Evolutionary conservation across 2,329 filamentous ascomycete species (phyloP), one percentile per base, ranked within the genome.

Genomic region (Dactylellina sp.): DNA sequence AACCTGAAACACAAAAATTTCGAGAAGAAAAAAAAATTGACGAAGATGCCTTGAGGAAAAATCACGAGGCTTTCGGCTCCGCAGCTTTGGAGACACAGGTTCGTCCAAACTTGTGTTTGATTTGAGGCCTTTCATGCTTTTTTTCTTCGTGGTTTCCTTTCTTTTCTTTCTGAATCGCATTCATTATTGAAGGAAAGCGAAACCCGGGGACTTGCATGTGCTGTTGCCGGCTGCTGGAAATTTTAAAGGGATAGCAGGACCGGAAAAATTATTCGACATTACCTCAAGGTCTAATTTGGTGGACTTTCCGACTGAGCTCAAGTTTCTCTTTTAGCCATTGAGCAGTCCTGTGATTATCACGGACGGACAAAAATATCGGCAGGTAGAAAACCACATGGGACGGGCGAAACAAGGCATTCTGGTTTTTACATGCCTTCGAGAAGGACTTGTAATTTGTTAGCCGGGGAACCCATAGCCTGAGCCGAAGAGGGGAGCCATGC

Each of bases 321-420:
- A 50, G 57, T 24, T 20, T 55, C 37, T n/a, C 32, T 35, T 71
- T 71, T 52, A 71, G 52, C 56, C 59, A 53, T 22, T 24, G n/a
- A n/a, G 24, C 18, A 32, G 28, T 42, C 55, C 28, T 56, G 59
- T 71, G 66, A 71, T 72, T 44, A 24, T 56, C 24, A 72, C 61
- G 68, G 68, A 72, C 68, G 68, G 68, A 72, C 68, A 72, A 72
- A n/a, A n/a, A 72, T 53, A 65, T 53, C 68, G 68, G 60, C 68
- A 72, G 39, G 53, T 59, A 35, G n/a, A 53, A 59, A 60, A 60
- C 52, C 63, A 72, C 60, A 65, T 65, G 60, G 60, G 47, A 44
- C n/a, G 37, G 3, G 37, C 9, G 37, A 40, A 40, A 47, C 46
- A 60, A 47, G 9, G 28, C 4, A 32, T 32, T 5, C 28, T 32